Evolutionary conservation across 2,329 filamentous ascomycete species (phyloP).

Genomic region (Emmonsia crescens): DNA sequence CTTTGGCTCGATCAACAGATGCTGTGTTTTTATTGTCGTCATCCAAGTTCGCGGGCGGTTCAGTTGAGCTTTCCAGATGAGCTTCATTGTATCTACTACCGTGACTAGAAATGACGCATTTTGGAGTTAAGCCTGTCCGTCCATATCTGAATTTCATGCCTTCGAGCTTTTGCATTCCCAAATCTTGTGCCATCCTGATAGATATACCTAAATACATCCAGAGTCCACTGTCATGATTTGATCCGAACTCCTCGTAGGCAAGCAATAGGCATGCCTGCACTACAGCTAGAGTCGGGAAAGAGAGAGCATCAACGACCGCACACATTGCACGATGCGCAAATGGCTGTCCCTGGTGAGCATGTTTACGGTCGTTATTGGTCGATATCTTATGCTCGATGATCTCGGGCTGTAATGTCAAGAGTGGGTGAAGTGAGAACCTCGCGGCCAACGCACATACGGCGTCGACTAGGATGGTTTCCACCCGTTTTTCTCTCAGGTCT

Average conservation of each 20-base stretch:
- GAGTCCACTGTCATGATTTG: constrained; percentile 74
- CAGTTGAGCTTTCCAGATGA: constrained; percentile 34
- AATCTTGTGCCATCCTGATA: constrained; percentile 69
- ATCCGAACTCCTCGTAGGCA: constrained; percentile 82
- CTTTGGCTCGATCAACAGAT: constrained; percentile 49
- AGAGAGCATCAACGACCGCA: constrained; percentile 72
- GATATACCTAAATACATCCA: constrained; percentile 91
- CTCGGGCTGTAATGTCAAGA: constrained; percentile 43
- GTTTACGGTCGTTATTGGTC: constrained; percentile 21
- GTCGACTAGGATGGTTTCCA: constrained; percentile 77
- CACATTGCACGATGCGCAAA: constrained; percentile 75
- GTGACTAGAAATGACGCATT: constrained; percentile 39
- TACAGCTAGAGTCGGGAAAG: constrained; percentile 70
- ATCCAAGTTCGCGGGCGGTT: constrained; percentile 16
- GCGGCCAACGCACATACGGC: constrained; percentile 74
- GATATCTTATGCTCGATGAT: constrained; percentile 33
- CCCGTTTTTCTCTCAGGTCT: constrained; percentile 67
- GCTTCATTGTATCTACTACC: constrained; percentile 34
- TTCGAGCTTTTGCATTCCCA: constrained; percentile 72
- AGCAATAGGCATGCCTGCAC: constrained; percentile 75
- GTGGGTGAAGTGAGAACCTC: constrained; percentile 57
- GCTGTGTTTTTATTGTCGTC: constrained; percentile 34
- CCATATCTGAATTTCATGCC: constrained; percentile 53
- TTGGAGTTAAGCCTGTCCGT: constrained; percentile 45
- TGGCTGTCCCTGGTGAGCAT: constrained; percentile 61